Conservation (phyloP, 2,329 filamentous ascomycete species). For the Aspergillus pseudotamarii region DNA sequence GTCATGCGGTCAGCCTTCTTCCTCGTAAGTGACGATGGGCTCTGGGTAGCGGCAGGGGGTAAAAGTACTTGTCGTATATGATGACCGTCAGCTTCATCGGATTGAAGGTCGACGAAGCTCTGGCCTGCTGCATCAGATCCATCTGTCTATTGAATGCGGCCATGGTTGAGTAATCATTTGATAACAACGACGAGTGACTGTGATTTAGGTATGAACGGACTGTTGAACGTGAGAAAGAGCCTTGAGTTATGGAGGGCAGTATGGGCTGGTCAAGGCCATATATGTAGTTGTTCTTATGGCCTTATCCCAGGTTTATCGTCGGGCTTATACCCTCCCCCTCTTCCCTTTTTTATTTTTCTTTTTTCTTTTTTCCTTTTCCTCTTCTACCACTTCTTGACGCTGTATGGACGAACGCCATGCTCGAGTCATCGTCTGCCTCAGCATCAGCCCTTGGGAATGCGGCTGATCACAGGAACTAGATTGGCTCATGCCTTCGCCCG, state of each 20-base stretch:
- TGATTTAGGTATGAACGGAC: background rate
- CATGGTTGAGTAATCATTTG: background rate
- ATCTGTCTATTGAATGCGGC: background rate
- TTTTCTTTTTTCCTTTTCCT: background rate
- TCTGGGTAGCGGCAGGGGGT: background rate
- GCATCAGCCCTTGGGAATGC: background rate
- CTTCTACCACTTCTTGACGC: background rate
- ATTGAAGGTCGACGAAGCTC: background rate
- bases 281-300: background rate
- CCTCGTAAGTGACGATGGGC: too few relatives aligned
- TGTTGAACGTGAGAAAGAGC: background rate
- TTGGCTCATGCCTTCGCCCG: background rate
- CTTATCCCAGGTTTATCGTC: background rate
- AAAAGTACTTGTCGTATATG: background rate
- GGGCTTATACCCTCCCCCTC: background rate
- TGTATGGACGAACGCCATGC: background rate
- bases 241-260: background rate
- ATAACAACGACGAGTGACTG: background rate
- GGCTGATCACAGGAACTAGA: background rate
- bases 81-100: background rate
- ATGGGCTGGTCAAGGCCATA: background rate
- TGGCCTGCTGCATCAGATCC: background rate
- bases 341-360: background rate
- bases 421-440: background rate
- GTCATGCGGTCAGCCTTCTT: background rate